Evolutionary conservation across 2,329 filamentous ascomycete genomes (phyloP), one percentile per base, ranked within the genome.

Genomic region (Ustilaginoidea virens): DNA sequence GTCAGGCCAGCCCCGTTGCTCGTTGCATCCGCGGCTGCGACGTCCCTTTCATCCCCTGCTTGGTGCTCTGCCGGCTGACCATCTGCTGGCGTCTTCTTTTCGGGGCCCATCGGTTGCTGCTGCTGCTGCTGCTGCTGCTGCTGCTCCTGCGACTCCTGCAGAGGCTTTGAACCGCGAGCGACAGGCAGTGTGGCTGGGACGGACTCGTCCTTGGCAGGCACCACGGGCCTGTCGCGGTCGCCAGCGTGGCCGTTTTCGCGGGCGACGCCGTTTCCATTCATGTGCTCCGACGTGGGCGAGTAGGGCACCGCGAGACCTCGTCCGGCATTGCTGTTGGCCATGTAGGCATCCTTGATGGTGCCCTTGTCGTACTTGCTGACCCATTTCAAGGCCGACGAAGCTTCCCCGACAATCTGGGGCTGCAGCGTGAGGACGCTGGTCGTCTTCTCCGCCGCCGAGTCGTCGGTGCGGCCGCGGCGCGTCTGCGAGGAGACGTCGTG

Each of bases 371-470:
- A 96, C 44, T 85, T 85, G 52, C 67, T 87, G 18, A 87, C 83
- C 90, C 90, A 98, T 52, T 93, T 92, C 75, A 98, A 78, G 1
- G 90, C 90, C 15, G 85, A 80, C 7, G 80, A 90, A 12, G 86
- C 87, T 49, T 93, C 90, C 30, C 66, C 83, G 44, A 86, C 65
- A 36, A 96, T 78, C 30, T 74, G 69, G 2, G 85, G 80, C 47
- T 93, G 86, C 26, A 96, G 60, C 3, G 85, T 93, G 45, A 94
- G 67, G 32, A 92, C 70, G 39, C 90, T 98, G 51, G 76, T 86
- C 3, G 85, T 94, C 65, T 92, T 93, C 32, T 58, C 67, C 37
- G 51, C 71, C 61, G 54, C 68, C 51, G 52, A 51, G 39, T 60
- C 71, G 49, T 66, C 77, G 41, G 52, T 69, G 46, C 63, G 64